Conservation (phyloP, 352 stramenopile genomes). For the Globisporangium viniferum region DNA sequence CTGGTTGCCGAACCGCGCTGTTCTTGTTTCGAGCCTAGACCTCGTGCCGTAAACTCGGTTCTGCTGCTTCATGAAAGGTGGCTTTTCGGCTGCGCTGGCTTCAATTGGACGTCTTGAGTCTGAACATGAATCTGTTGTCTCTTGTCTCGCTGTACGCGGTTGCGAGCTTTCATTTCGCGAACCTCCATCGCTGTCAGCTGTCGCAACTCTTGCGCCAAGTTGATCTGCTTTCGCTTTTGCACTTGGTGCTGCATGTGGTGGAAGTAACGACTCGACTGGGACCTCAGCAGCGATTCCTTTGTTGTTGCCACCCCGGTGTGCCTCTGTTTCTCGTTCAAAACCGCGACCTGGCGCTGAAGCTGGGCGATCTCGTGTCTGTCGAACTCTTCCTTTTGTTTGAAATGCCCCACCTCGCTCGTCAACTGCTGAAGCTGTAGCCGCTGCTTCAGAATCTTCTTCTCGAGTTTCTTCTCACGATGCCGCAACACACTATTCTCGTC, state of each 20-base stretch:
- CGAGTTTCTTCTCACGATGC: conserved; percentile 14
- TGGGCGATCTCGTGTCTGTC: conserved; percentile 25
- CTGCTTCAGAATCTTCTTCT: conserved; percentile 36
- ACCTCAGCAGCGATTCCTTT: conserved; percentile 4
- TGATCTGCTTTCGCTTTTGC: conserved; percentile 33
- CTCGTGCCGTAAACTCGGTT: too few relatives aligned
- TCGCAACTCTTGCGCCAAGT: conserved; percentile 30
- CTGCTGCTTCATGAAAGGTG: background rate
- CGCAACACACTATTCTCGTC: conserved; percentile 16
- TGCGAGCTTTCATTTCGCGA: conserved; percentile 27
- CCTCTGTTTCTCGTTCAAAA: conserved; percentile 30
- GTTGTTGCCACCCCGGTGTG: conserved; percentile 4
- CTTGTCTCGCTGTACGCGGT: conserved; percentile 11
- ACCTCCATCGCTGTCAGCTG: conserved; percentile 36
- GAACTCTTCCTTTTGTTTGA: conserved; percentile 21
- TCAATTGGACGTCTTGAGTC: background rate
- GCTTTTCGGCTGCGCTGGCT: background rate
- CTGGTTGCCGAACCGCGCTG: too few relatives aligned
- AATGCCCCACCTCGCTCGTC: conserved; percentile 9
- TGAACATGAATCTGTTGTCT: background rate
- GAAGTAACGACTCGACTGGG: conserved; percentile 14
- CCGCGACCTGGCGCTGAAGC: conserved; percentile 26
- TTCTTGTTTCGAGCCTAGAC: too few relatives aligned
- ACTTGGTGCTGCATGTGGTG: conserved; percentile 24
- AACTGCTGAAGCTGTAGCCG: conserved; percentile 27